Evolutionary conservation across 2,329 filamentous ascomycete species (phyloP), one percentile per base, ranked within the genome.

Genomic region (Fonsecaea multimorphosa): DNA sequence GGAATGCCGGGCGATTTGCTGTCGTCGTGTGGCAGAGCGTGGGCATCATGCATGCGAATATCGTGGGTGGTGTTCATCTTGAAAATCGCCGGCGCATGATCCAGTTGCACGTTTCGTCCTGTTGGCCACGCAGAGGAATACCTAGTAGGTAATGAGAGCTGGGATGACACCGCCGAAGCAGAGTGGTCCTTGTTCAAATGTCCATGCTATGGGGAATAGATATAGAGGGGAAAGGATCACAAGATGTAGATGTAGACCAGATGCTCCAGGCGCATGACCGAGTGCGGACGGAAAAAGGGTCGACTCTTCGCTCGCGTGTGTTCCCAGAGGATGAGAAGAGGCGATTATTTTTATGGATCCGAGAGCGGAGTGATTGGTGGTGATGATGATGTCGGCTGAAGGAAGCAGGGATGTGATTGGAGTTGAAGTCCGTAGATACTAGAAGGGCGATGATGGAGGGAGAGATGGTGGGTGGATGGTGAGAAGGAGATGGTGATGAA

Each of bases 11-110:
- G 58, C 32, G 62, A 49, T 29, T 66, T 66, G n/a, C 53, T 14
- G 3, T 22, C 40, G 29, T 58, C 63, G 22, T 52, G 40, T 3
- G 44, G 44, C 24, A 38, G 44, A 22, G 58, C 14, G 31, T 64
- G 51, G 44, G 58, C 36, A 36, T 64, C 67, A 14, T 64, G 67
- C 67, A 66, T 68, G 24, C 44, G 67, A 11, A 59, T 36, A 46
- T 68, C 64, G 31, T 61, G 61, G 31, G 58, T 24, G 32, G 57
- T 40, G 40, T 61, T 67, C 67, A 69, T 69, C 31, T 56, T 60
- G 61, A 49, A 22, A 31, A 51, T 24, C 11, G 44, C 11, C 24
- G 46, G 60, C 56, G 62, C 62, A 65, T 60, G 58, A 56, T 55
- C 58, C 58, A 36, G 36, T 40, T 3, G 54, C 51, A 54, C 27